Base-by-base conservation (phyloP, 805 yeast species). In the Millerozyma acaciae region DNA sequence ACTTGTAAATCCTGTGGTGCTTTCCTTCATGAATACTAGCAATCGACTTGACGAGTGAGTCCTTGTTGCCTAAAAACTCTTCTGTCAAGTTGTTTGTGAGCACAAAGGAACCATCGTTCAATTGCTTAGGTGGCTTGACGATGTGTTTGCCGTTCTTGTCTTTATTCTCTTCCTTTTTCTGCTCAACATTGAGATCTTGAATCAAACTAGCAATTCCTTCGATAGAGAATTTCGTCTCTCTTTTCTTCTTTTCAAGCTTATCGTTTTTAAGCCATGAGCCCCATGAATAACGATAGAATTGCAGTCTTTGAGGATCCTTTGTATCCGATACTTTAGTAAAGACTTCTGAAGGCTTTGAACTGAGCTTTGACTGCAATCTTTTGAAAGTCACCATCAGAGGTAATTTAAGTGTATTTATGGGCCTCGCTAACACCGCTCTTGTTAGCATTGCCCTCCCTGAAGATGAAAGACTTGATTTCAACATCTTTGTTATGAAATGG, bases 201-300 rank as follows among this genome's bases (percentile, higher is more conserved):
- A 80, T 35, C n/a, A 78, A 60, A 16, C 63, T 63, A 35, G 76
- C 73, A 32, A 85, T 63, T 4, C 96, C 97, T 51, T 78, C 80
- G 32, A 93, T 70, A 3, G 93, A 81, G 58, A 90, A 90, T 42
- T 70, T 72, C 14, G 97, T 90, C 36, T 73, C 75, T 60, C 98
- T 78, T 45, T 76, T 77, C 10, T 70, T 76, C 50, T 85, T 83
- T 55, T 93, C 89, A 20, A 58, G 60, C 35, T 69, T 72, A 54
- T 93, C 96, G 52, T 90, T 76, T 42, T 71, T 76, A 48, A 89
- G 64, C 97, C 97, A 90, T 5, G 95, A 75, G 30, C 98, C 98
- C 95, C 97, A 90, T 3, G 93, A 70, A 55, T 88, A 90, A 47
- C 83, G 77, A 68, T 86, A 90, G 51, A 93, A 85, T 26, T 76